Percentiles rank a stretch among this genome's conserved stretches.
These are phyloP conservation scores for Xylariaceae sp. DNA, from an alignment of 2,329 filamentous ascomycete genomes.

Conservation along the genomic window DNA sequence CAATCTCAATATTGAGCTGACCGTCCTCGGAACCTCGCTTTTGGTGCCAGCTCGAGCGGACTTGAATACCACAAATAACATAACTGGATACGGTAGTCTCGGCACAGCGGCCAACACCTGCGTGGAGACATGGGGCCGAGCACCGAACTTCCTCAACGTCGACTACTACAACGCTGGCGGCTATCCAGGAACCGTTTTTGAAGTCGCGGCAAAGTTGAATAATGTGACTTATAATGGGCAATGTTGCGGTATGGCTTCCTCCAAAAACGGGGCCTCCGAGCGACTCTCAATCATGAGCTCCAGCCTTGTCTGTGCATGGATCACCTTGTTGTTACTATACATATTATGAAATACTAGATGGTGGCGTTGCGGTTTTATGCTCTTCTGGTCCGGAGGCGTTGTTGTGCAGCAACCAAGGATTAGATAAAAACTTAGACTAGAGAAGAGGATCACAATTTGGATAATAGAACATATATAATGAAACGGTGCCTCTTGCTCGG, in stretches of 20 bases:
- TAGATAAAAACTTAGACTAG: too few relatives aligned
- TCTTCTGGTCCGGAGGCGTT: too few relatives aligned
- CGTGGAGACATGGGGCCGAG: slow-evolving; percentile 54
- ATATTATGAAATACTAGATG: too few relatives aligned
- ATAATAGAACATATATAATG: too few relatives aligned
- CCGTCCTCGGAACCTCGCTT: slow-evolving; percentile 58
- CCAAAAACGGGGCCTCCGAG: slow-evolving; percentile 16
- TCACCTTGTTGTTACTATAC: too few relatives aligned
- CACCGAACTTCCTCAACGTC: slow-evolving; percentile 76
- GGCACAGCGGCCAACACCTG: slow-evolving; percentile 64
- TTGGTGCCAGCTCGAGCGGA: slow-evolving; percentile 68
- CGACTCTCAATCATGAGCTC: not conserved
- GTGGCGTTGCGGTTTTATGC: too few relatives aligned
- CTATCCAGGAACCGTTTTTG: slow-evolving; percentile 68
- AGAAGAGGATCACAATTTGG: too few relatives aligned
- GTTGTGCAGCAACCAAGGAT: too few relatives aligned
- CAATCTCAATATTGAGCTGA: slow-evolving; percentile 79
- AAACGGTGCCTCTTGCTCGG: too few relatives aligned
- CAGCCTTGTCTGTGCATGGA: slow-evolving; percentile 13
- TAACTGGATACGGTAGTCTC: slow-evolving; percentile 61
- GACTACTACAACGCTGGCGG: slow-evolving; percentile 78
- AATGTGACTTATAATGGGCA: slow-evolving; percentile 62
- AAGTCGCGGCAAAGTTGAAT: slow-evolving; percentile 66
- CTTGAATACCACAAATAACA: slow-evolving; percentile 69
- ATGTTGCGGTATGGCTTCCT: slow-evolving; percentile 58